Evolutionary conservation across 305 asterid genomes (phyloP), one percentile per base, ranked within the genome.

Genomic region (Fraxinus ornus): DNA sequence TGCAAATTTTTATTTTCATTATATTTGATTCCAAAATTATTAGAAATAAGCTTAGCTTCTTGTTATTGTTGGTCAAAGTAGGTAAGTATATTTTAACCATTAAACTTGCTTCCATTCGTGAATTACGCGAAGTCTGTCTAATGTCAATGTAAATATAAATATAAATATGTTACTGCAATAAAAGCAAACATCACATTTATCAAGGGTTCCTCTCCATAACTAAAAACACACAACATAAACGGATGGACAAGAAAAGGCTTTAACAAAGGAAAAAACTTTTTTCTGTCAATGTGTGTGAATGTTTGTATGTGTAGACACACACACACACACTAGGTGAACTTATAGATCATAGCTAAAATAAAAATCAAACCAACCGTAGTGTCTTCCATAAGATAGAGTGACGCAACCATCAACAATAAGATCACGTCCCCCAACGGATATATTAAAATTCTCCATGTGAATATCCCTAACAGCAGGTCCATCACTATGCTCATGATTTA

Each of bases 361-460:
- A 66, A 87, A 81, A 81, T 74, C 77, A 80, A 80, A 89, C 98
- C 81, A 87, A 96, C 99, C 99, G 79, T 94, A 96, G 87, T 96
- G 98, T 86, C 98, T 91, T 86, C 99, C 99, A 84, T 71, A 81
- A 82, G 99, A 89, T 87, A 96, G 92, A 4, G 98, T 96, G 79
- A 96, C 91, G 79, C 91, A 83, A 72, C 98, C 98, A 88, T 94
- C 98, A 82, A 89, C 92, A 84, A 96, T 96, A 77, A 96, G 98
- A 85, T 96, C 99, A 76, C 97, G 97, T 33, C 99, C 99, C 83
- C 98, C 99, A 55, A 96, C 98, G 83, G 99, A 92, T 82, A 96
- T 85, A 86, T 86, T 94, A 87, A 96, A 96, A 86, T 92, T 93
- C 85, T 94, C 97, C 98, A 96, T 89, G 88, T 90, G 99, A 76